Base-by-base conservation (phyloP, 2,329 filamentous ascomycete genomes). In the Dactylella cylindrospora region DNA sequence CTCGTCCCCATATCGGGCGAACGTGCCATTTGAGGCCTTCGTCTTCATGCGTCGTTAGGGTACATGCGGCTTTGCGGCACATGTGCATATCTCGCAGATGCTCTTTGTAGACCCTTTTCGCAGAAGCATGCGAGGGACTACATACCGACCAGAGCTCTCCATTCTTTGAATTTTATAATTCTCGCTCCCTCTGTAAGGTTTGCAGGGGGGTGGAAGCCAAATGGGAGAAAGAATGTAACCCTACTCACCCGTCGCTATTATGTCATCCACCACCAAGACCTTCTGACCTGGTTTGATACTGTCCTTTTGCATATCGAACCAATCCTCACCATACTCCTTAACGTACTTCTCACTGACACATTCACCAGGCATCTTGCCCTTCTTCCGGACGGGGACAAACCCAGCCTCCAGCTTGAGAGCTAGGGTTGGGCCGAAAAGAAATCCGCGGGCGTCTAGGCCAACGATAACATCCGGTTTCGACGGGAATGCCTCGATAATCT, bases 281-380 rank as follows among this genome's bases (percentile, higher is more conserved):
- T 85, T 90, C 77, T 95, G 88, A 28, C 90, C 90, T 45, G 82
- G 79, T 76, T 86, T 84, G 70, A 98, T 84, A 36, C 85, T 85
- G 74, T 86, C 90, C 67, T 81, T 78, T 78, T 98, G 93, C 78
- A 98, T 94, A 80, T 97, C 88, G 78, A 98, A 97, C 72, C 85
- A 85, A 74, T 98, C 93, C 74, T 84, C 80, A 66, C 93, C 93
- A 72, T 98, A 98, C 75, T 98, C 93, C 80, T 98, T 98, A 75
- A 90, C 78, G 74, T 89, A 98, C 68, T 80, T 80, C 67, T 90
- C 90, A 52, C 88, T 94, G 71, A 86, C 84, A 70, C 86, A 90
- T 59, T 86, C 84, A 25, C 93, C 93, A 5, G 93, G 93, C 68
- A 98, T 81, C 81, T 98, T 98, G 73, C 93, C 93, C 79, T 85